Evolutionary conservation across 225 moss, liverwort and hornwort species (phyloP), one percentile per base, ranked within the genome.

Genomic region (Ulota crispa): DNA sequence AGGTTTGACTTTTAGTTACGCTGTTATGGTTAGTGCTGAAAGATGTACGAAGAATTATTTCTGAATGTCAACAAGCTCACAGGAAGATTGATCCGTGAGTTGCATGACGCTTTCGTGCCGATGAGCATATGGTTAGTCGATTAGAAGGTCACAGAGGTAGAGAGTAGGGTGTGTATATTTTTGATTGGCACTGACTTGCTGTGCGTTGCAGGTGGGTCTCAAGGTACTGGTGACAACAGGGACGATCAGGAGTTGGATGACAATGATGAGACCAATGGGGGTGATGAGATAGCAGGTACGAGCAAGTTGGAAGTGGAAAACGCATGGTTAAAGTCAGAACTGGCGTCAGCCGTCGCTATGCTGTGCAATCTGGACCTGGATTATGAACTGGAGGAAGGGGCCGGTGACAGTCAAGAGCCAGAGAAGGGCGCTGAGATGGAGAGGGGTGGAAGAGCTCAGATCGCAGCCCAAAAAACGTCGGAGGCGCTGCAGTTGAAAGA

Each of bases 281-380:
- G 80, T 65, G 94, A 94, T 68, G 96, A 99, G 83, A 95, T 99
- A 86, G 91, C 92, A 13, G 99, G 99, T 28, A 99, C 99, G 37
- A 93, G 99, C 85, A 94, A 92, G 67, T 80, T 99, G 36, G 99
- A 99, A 89, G 99, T 99, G 75, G 99, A 99, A 71, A 99, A 99
- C 81, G 96, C 96, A 12, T 94, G 92, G 96, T 90, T 99, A 57
- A 99, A 96, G 86, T 92, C 96, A 66, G 96, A 99, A 89, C 88
- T 99, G 66, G 99, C 99, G 63, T 94, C 99, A 61, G 96, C 93
- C 23, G 88, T 99, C 11, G 94, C 99, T 53, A 89, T 87, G 89
- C 87, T 99, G 23, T 99, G 99, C 82, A 93, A 92, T 64, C 50
- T 96, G 74, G 94, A 94, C 82, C 96, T 94, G 75, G 96, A 93